A percentile compares a stretch with the other conserved stretches of the same genome.
phyloP scores from a whole-genome alignment of 352 stramenopile species.

The Phytophthora sansomeana region DNA sequence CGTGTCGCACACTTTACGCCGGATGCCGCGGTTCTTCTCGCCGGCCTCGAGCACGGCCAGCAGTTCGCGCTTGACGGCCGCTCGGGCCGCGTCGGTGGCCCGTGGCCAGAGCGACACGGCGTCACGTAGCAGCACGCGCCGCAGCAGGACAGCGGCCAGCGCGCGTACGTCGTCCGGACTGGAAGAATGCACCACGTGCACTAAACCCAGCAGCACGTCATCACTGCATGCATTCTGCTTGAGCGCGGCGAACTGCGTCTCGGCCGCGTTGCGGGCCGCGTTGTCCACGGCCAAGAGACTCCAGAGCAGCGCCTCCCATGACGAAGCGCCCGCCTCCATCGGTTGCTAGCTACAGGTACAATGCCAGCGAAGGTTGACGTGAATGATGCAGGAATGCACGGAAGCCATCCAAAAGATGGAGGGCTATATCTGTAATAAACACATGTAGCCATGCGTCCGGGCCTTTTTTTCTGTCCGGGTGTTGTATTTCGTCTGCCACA shows the following conservation, averaged over 20 bases:
- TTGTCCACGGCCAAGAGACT: constrained; percentile 81
- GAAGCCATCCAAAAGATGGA: too few relatives aligned
- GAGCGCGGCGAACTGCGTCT: constrained; percentile 67
- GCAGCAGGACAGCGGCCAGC: constrained; percentile 77
- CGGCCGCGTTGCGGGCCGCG: constrained; percentile 67
- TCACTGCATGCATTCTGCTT: constrained; percentile 63
- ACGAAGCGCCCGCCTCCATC: constrained; percentile 19
- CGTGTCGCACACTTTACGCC: constrained; percentile 85
- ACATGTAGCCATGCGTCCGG: too few relatives aligned
- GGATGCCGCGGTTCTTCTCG: constrained; percentile 79
- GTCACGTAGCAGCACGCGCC: constrained; percentile 79
- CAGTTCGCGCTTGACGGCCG: constrained; percentile 66
- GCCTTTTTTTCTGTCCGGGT: too few relatives aligned
- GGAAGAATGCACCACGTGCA: constrained; percentile 65
- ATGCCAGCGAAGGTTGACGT: too few relatives aligned
- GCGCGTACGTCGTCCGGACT: constrained; percentile 74
- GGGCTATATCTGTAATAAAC: too few relatives aligned
- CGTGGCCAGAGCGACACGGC: constrained; percentile 81
- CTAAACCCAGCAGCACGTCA: constrained; percentile 61
- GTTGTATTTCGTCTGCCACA: too few relatives aligned
- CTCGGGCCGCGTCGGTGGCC: constrained; percentile 53
- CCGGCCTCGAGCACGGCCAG: constrained; percentile 62
- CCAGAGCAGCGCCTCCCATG: constrained; percentile 75
- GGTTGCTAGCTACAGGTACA: too few relatives aligned
- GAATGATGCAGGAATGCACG: too few relatives aligned